Base-by-base conservation (phyloP, 108 stramenopile genomes). In the Pseudonitzschia delicatissima region DNA sequence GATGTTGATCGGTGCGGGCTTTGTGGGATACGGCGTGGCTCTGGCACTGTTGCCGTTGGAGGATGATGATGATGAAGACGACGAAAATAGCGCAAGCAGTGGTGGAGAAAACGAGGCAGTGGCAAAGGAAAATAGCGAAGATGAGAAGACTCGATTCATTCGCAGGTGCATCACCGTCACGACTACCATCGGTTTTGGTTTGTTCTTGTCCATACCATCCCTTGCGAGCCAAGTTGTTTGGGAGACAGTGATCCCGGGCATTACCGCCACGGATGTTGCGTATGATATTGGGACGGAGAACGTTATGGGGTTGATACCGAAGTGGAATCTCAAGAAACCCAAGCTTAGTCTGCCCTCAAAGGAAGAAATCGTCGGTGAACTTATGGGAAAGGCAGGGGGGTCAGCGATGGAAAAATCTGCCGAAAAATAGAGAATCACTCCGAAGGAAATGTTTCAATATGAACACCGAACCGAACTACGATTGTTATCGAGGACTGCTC, bases 21-120 rank as follows among this genome's bases (percentile, higher is more conserved):
- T 61, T 7, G 37, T 61, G 4, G 60, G 60, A 6, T 61, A 61
- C n/a, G 60, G 60, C 4, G 15, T 61, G n/a, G 60, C 60, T 1
- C 27, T 61, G 0, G 37, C 60, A 20, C 18, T n/a, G 20, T 15
- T 20, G 37, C 17, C 29, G 0, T 11, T 15, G 0, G 0, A 27
- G 15, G 21, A 49, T 7, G 18, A 20, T 17, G 20, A 20, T 49
- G 21, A 1, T 7, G 48, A 20, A 0, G 48, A 20, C n/a, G 48
- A 49, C n/a, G 32, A 55, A 55, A 21, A 18, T 17, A 2, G 23
- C 7, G 2, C 47, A 4, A 2, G 7, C 4, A 23, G 23, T 17
- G 20, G 15, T 13, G 4, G 21, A 21, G 47, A 21, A 48, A 2
- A 13, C 2, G 42, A 44, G 6, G 18, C 11, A 45, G 3, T 15